Conservation (phyloP, 805 yeast genomes). For the Alloascoidea africana region DNA sequence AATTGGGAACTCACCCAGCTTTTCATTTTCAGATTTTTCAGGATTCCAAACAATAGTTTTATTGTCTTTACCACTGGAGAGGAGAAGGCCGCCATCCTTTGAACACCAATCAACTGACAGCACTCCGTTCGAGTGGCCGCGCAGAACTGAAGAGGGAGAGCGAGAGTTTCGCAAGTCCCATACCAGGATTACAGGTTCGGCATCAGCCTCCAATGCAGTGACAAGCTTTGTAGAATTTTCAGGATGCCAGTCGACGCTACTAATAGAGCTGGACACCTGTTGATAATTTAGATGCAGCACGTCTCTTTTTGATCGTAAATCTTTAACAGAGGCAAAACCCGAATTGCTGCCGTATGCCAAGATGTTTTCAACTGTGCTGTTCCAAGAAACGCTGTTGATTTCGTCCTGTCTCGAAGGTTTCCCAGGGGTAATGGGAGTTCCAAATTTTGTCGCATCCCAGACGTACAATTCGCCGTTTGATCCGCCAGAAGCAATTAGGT, state of each 20-base stretch:
- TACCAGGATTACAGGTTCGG: constrained; percentile 61
- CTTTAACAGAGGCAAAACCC: constrained; percentile 90
- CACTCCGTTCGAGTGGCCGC: constrained; percentile 80
- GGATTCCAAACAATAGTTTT: constrained; percentile 88
- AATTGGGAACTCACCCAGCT: constrained; percentile 79
- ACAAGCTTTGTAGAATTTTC: constrained; percentile 65
- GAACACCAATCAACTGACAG: constrained; percentile 88
- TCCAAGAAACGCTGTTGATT: constrained; percentile 78
- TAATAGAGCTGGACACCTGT: constrained; percentile 30
- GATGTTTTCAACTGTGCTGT: constrained; percentile 66
- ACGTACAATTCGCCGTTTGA: constrained; percentile 76
- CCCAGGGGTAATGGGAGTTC: constrained; percentile 48
- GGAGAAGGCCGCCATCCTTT: constrained; percentile 60
- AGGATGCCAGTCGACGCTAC: constrained; percentile 94
- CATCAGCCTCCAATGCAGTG: constrained; percentile 77
- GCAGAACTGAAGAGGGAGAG: constrained; percentile 66
- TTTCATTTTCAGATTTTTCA: constrained; percentile 34
- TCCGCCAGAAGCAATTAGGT: constrained; percentile 76
- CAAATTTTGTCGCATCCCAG: constrained; percentile 69
- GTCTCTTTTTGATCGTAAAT: constrained; percentile 73
- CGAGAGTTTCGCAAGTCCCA: constrained; percentile 94
- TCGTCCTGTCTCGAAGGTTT: constrained; percentile 70
- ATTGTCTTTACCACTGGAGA: constrained; percentile 91
- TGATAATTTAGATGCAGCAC: constrained; percentile 72
- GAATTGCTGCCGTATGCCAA: constrained; percentile 81